Evolutionary conservation across 495 filamentous ascomycete species (phyloP), one percentile per base, ranked within the genome.

Genomic region (Neurospora tetrasperma): DNA sequence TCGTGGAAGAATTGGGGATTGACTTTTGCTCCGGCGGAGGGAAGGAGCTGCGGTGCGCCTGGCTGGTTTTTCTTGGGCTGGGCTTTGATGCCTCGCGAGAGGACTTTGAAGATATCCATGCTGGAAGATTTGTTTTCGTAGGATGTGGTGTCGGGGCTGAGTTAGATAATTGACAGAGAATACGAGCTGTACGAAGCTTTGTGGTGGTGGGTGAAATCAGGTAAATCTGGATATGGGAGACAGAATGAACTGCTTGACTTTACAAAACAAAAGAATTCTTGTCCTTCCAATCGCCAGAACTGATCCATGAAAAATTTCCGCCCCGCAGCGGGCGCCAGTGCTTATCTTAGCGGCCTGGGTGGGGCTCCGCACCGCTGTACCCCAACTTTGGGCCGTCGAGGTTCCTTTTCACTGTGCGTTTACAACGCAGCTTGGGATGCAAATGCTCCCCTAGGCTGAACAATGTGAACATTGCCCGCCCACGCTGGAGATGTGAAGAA

Each of bases 71-170:
- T 69, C 40, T 81, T 76, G 70, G 78, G 74, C 74, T 83, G 79
- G 20, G 73, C 23, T 73, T 88, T 91, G 11, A 88, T 87, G 54
- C 89, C 89, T 70, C 90, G 84, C 18, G 91, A 90, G 71, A 93
- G 83, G 14, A 93, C 82, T 76, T 88, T 91, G 72, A 91, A 81
- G 74, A 91, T 87, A 79, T 92, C 89, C 89, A 90, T 90, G 23
- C 66, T 76, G 35, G 41, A 46, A 42, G 42, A 23, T 42, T 70
- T 42, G 39, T 16, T 23, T 69, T 38, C 38, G 39, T 27, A 40
- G 5, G 27, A 69, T 46, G 38, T 16, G 46, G 35, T 42, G 18
- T 35, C 7, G 31, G 27, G 43, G 18, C 35, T 44, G 42, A 18
- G 27, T 35, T 35, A 11, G 18, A 31, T 54, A 14, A 43, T 27